phyloP scores from a whole-genome alignment of 78 protist species.

The Dictyostelium brefeldianum region DNA sequence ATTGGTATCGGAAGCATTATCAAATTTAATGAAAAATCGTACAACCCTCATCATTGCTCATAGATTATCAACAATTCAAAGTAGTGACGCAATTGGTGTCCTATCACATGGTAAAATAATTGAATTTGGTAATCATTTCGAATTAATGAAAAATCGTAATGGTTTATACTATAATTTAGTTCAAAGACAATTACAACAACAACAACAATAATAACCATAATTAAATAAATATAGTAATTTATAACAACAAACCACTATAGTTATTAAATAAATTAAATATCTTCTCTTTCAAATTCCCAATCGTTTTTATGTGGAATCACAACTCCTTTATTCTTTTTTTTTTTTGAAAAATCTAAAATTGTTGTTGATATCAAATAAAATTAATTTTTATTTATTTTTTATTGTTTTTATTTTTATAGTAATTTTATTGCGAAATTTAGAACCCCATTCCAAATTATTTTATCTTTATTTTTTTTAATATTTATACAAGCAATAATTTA shows the following conservation, averaged over 20 bases:
- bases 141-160: slow-evolving; percentile 57
- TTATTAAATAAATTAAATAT: no score
- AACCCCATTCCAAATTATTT: no score
- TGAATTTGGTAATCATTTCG: slow-evolving; percentile 85
- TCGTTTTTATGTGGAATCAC: no score
- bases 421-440: no score
- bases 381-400: no score
- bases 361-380: no score
- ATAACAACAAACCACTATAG: neutral
- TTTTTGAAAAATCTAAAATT: no score
- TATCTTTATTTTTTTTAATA: no score
- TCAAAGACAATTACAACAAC: slow-evolving; percentile 41
- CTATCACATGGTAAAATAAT: slow-evolving; percentile 75
- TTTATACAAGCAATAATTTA: no score
- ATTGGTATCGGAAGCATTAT: slow-evolving; percentile 80
- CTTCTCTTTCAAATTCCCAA: no score
- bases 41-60: slow-evolving; percentile 96
- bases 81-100: slow-evolving; percentile 88
- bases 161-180: slow-evolving; percentile 69
- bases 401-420: no score
- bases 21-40: slow-evolving; percentile 41
- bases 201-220: neutral
- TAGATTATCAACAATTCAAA: slow-evolving; percentile 90
- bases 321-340: no score
- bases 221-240: neutral